Evolutionary conservation across 2,329 filamentous ascomycete species (phyloP), one percentile per base, ranked within the genome.

Genomic region (Sporothrix pseudoabietina): DNA sequence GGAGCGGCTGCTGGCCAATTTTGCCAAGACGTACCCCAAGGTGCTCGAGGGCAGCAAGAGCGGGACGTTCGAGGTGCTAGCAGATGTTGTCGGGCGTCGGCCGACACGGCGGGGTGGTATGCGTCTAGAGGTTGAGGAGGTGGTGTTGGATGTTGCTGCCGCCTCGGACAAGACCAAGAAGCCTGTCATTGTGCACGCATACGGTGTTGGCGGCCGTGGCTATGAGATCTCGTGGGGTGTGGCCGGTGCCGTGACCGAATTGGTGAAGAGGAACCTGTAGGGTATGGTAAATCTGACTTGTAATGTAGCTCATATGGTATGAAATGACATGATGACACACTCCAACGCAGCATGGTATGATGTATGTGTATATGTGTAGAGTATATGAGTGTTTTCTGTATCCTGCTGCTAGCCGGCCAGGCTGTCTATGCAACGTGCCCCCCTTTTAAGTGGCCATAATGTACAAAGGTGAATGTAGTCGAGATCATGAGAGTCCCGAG

Each of bases 211-310:
- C 3, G 88, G 88, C 3, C 82, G 88, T n/a, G 88, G 88, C 0
- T 90, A 85, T 76, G 88, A 90, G 79, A 76, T 90, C 8, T 89
- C 87, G 19, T 88, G 87, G 86, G 88, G 88, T 0, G 83, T 90
- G 6, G 88, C 87, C 0, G 83, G 83, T 65, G 85, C 85, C 69
- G 85, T 88, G 10, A 79, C 80, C 2, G 77, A 78, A 26, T 77
- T 87, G 75, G 81, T 86, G 16, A 74, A 59, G 49, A 54, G 22
- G 39, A 47, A 65, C 30, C 54, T 75, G 66, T 44, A 30, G n/a
- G 41, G 5, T 32, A 70, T 59, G 30, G 39, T 19, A 22, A 12
- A 44, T 44, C 9, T 44, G 5, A 9, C 41, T 44, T 44, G 41
- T 12, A 44, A 14, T 44, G 47, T 41, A 47, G 8, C 14, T 4